A percentile compares a stretch with the other conserved stretches of the same genome.
phyloP scores from a whole-genome alignment of 2,329 filamentous ascomycete genomes.

The Trematosphaeria pertusa region DNA sequence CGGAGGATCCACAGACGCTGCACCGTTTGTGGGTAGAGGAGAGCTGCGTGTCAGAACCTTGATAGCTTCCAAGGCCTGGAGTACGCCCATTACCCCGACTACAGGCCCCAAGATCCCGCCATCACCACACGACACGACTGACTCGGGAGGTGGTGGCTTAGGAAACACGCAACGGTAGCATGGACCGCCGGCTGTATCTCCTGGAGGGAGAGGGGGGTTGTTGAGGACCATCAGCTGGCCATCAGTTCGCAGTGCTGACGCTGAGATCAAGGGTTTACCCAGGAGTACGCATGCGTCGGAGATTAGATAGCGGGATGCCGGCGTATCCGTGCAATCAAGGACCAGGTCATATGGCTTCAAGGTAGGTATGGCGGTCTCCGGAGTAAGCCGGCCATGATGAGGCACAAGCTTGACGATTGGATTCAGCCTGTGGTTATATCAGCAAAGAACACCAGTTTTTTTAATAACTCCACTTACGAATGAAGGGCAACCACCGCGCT shows the following conservation, averaged over 20 bases:
- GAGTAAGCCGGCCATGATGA: constrained; percentile 69
- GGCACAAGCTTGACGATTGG: constrained; percentile 70
- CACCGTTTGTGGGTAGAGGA: constrained; percentile 20
- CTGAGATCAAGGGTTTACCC: constrained; percentile 81
- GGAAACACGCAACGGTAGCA: constrained; percentile 97
- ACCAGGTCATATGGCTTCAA: constrained; percentile 79
- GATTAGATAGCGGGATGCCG: constrained; percentile 88
- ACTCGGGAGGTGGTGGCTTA: constrained; percentile 81
- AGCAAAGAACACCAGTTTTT: constrained; percentile 10
- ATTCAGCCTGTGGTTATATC: constrained; percentile 66
- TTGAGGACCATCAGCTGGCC: constrained; percentile 92
- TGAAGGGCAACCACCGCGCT: constrained; percentile 62
- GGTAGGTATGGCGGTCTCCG: constrained; percentile 71
- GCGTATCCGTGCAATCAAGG: constrained; percentile 94
- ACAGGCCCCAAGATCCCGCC: constrained; percentile 92
- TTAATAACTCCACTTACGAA: constrained; percentile 49
- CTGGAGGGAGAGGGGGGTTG: constrained; percentile 70
- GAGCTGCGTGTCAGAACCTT: constrained; percentile 70
- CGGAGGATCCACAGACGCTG: constrained; percentile 36
- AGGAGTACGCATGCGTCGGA: constrained; percentile 87
- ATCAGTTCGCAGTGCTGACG: constrained; percentile 85
- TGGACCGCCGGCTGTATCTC: constrained; percentile 69
- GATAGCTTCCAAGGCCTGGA: constrained; percentile 89
- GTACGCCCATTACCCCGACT: constrained; percentile 88
- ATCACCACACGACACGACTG: constrained; percentile 86